A percentile compares a stretch with the other conserved stretches of the same genome.
phyloP scores from a whole-genome alignment of 2,329 filamentous ascomycete genomes.

The Didymella exigua region DNA sequence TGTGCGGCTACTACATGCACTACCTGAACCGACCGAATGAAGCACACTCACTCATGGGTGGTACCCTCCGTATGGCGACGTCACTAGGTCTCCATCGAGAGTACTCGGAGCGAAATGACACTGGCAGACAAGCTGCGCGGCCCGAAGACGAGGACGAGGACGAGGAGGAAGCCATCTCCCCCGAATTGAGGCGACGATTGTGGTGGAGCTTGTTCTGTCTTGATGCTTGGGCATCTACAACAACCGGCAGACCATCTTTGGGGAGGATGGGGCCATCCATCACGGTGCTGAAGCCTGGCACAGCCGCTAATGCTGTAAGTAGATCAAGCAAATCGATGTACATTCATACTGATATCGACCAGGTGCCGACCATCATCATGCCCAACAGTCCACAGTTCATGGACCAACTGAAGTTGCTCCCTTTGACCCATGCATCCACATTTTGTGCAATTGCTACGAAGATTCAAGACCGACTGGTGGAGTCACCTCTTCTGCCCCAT shows the following conservation, averaged over 20 bases:
- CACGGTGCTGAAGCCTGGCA: slow-evolving; percentile 47
- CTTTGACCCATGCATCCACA: slow-evolving; percentile 75
- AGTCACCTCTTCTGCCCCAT: slow-evolving; percentile 68
- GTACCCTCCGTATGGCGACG: slow-evolving; percentile 74
- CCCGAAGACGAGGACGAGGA: slow-evolving; percentile 32
- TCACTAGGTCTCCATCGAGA: slow-evolving; percentile 75
- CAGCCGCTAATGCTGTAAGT: slow-evolving; percentile 39
- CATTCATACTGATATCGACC: slow-evolving; percentile 6
- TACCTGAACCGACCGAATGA: slow-evolving; percentile 79
- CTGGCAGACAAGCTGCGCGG: slow-evolving; percentile 21
- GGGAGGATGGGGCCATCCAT: slow-evolving; percentile 48
- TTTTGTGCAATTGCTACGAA: slow-evolving; percentile 80
- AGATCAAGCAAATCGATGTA: not conserved
- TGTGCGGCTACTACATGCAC: slow-evolving; percentile 78
- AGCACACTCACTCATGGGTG: slow-evolving; percentile 74
- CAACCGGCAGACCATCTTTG: slow-evolving; percentile 50
- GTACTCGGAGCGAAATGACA: slow-evolving; percentile 49
- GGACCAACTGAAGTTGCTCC: slow-evolving; percentile 69
- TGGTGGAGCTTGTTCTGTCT: slow-evolving; percentile 55
- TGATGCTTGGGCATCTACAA: slow-evolving; percentile 53
- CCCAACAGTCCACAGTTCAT: slow-evolving; percentile 47
- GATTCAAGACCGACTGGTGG: slow-evolving; percentile 76
- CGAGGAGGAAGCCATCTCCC: slow-evolving; percentile 44
- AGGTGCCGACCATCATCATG: slow-evolving; percentile 34
- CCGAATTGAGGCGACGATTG: slow-evolving; percentile 49